Base-by-base conservation (phyloP, 2,329 filamentous ascomycete species). In the Hymenoscyphus fraxineus region DNA sequence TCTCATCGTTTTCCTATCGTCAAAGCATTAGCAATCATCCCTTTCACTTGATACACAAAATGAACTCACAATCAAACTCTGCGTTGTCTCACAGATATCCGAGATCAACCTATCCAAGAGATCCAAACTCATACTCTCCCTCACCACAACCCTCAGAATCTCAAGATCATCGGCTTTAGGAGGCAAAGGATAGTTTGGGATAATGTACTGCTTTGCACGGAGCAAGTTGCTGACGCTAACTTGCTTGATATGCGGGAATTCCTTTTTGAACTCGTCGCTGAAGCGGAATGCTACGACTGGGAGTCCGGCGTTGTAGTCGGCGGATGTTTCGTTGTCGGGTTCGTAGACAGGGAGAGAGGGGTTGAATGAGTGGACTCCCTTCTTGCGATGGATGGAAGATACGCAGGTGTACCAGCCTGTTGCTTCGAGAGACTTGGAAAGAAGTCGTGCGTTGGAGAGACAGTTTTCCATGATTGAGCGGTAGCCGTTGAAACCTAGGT, bases 241-340 rank as follows among this genome's bases (percentile, higher is more conserved):
- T 75, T 90, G 88, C 76, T 87, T 85, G 65, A 90, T 78, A 68
- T 88, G 83, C 0, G 85, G 83, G 73, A 81, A 89, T 55, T 85
- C 76, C 65, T 81, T 78, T 73, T 83, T 82, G 76, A 89, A 89
- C 9, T 82, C 79, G 67, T 89, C 84, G 13, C 80, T 82, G 65
- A 90, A 80, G 13, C 82, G 80, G 76, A 90, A 91, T 0, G 88
- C 82, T n/a, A 90, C 87, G 1, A 90, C 88, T 0, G 88, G 88
- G 5, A 90, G 76, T 3, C 88, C 88, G 1, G 87, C 81, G 57
- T 87, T 84, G 76, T 88, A 91, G 60, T 82, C 81, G 0, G 82
- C 84, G 6, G 81, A 85, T 0, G 80, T 85, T 68, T 87, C 81
- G 31, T 78, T 78, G 10, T 77, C 77, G 51, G 70, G 70, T 31